Evolutionary conservation across 345 rosid genomes (phyloP).

Genomic region (Aethionema arabicum): DNA sequence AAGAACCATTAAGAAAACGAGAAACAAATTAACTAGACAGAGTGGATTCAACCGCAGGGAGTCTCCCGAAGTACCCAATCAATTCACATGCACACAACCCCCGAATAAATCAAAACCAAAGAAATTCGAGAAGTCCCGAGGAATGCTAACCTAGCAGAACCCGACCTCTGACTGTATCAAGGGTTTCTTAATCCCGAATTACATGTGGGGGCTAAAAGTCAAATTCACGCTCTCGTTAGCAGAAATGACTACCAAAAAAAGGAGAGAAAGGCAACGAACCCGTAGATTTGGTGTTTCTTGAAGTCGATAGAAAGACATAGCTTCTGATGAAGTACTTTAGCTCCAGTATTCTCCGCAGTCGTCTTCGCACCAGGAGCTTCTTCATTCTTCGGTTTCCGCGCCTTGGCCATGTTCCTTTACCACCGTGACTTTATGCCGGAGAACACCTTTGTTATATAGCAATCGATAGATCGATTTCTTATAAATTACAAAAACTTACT

Average conservation of each 20-base stretch:
- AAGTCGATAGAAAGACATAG: conserved; percentile 85
- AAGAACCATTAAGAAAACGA: not conserved
- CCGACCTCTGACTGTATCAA: conserved; percentile 4
- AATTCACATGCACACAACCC: not conserved
- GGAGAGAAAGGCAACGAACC: conserved; percentile 46
- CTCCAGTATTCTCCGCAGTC: conserved; percentile 68
- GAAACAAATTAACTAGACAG: not conserved
- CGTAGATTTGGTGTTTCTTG: conserved; percentile 67
- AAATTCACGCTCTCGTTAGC: conserved; percentile 3
- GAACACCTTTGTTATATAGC: conserved; percentile 17
- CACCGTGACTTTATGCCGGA: conserved; percentile 14
- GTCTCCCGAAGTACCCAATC: not conserved
- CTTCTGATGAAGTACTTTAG: conserved; percentile 88
- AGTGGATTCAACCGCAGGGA: not conserved
- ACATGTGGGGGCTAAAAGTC: not conserved
- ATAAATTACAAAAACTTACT: conserved; percentile 19
- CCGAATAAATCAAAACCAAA: conserved; percentile 5
- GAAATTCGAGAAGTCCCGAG: not conserved
- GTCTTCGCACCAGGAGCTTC: conserved; percentile 62
- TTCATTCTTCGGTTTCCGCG: conserved; percentile 76
- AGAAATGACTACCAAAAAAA: conserved; percentile 12
- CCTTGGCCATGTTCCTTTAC: conserved; percentile 69
- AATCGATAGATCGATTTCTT: conserved; percentile 1
- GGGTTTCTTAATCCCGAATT: conserved; percentile 25
- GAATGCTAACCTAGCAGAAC: not conserved